Conservation (phyloP, 805 yeast species). For the Hanseniaspora meyeri region DNA sequence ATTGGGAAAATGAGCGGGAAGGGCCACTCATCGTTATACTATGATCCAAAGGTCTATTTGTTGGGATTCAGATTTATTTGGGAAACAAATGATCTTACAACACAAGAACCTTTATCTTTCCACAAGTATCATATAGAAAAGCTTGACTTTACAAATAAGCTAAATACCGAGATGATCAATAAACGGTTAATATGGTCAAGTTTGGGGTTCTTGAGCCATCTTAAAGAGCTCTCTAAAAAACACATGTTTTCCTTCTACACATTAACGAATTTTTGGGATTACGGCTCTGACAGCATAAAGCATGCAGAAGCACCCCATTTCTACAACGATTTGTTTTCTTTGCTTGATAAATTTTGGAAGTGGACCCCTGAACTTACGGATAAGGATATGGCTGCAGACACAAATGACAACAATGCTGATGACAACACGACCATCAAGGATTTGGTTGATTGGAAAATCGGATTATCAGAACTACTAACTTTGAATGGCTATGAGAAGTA, state of each 20-base stretch:
- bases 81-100: conserved; percentile 53
- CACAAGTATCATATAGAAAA: conserved; percentile 11
- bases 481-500: conserved; percentile 7
- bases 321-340: conserved; percentile 27
- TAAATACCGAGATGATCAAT: conserved; percentile 3
- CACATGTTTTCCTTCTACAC: not conserved
- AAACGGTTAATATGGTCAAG: conserved; percentile 7
- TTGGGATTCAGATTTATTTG: conserved; percentile 62
- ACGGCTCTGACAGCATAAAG: not conserved
- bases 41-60: conserved; percentile 73
- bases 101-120: conserved; percentile 27
- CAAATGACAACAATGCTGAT: not conserved
- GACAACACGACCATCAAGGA: conserved; percentile 2
- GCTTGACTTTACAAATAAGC: conserved; percentile 10
- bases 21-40: conserved; percentile 84
- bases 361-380: conserved; percentile 7
- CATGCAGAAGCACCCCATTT: not conserved
- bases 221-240: not conserved
- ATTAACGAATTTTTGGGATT: not conserved
- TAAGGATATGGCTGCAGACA: conserved; percentile 2
- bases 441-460: conserved; percentile 7
- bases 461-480: not conserved
- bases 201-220: conserved; percentile 2
- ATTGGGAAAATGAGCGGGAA: conserved; percentile 92
- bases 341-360: conserved; percentile 16